Conservation (phyloP, 2,329 filamentous ascomycete genomes). For the Cercospora sp. region DNA sequence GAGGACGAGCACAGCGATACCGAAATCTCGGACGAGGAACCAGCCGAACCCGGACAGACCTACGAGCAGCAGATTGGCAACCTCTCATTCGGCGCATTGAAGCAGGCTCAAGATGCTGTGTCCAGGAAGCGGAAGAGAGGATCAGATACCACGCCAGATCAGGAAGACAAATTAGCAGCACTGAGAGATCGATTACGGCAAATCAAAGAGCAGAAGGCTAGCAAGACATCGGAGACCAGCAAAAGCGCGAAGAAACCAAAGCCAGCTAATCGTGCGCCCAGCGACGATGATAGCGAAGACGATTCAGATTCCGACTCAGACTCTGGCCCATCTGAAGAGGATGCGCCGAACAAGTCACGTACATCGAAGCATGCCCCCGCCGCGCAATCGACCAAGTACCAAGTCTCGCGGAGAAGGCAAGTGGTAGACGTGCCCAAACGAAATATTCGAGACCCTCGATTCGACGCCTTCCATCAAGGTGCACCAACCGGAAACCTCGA, state of each 20-base stretch:
- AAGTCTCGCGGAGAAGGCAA: slow-evolving; percentile 77
- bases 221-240: slow-evolving; percentile 31
- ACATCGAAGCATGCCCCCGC: slow-evolving; percentile 86
- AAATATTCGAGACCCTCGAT: slow-evolving; percentile 76
- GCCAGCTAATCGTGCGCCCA: neutral
- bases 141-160: slow-evolving; percentile 40
- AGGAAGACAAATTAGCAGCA: slow-evolving; percentile 51
- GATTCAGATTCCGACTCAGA: slow-evolving; percentile 37
- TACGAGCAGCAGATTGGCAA: slow-evolving; percentile 53
- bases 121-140: slow-evolving; percentile 48
- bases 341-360: slow-evolving; percentile 47
- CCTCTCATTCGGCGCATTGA: slow-evolving; percentile 87
- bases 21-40: slow-evolving; percentile 14
- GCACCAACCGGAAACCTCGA: slow-evolving; percentile 51
- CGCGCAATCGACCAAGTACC: slow-evolving; percentile 77
- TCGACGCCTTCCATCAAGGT: slow-evolving; percentile 65
- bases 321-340: slow-evolving; percentile 46
- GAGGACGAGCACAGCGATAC: slow-evolving; percentile 36
- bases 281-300: slow-evolving; percentile 24
- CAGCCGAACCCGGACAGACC: slow-evolving; percentile 41
- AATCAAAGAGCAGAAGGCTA: slow-evolving; percentile 39
- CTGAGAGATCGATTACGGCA: slow-evolving; percentile 48
- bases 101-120: slow-evolving; percentile 77
- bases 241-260: neutral
- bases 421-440: slow-evolving; percentile 65